Evolutionary conservation across 306 rosid species (phyloP), one percentile per base, ranked within the genome.

Genomic region (Cicer bijugum): DNA sequence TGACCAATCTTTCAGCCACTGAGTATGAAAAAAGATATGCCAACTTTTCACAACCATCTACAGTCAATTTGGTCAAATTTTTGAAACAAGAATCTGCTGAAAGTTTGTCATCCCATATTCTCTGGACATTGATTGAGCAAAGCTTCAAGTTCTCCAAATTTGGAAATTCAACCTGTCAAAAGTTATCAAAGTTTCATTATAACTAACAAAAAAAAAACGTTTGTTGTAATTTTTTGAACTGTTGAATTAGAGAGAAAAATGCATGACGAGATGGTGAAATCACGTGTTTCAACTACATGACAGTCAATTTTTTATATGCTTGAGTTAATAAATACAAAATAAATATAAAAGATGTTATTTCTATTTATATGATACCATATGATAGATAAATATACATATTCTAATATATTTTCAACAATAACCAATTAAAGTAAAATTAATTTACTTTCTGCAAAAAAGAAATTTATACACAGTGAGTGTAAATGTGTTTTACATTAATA

Each of bases 111-210:
- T 77, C 77, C 85, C 82, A 82, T 77, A 77, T 66, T 71, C 69
- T 82, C 1, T 65, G 67, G 38, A 77, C 45, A 40, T 82, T 76
- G 53, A 82, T 72, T 12, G 67, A 40, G 46, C 16, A 42, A 39
- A 76, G 38, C 72, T 58, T 72, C 82, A 81, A 53, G 52, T 50
- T 76, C 69, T 76, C 78, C 75, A 81, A 71, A 57, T 53, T 56
- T 8, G 85, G 82, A 65, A 81, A 81, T 65, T 76, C 85, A 76
- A 81, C 85, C 85, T 81, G 37, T 12, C 11, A 71, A 71, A 40
- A 55, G 1, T 44, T 40, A 71, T 51, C 12, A 7, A 16, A 9
- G 14, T 68, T 40, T 51, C 35, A 67, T 20, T 67, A 59, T 74
- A 67, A 39, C 37, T 19, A 58, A 17, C 50, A 12, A 45, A 67